Percentiles rank a stretch among this genome's conserved stretches.
Conservation (phyloP, 2,329 filamentous ascomycete species). For the Neopestalotiopsis clavispora region DNA sequence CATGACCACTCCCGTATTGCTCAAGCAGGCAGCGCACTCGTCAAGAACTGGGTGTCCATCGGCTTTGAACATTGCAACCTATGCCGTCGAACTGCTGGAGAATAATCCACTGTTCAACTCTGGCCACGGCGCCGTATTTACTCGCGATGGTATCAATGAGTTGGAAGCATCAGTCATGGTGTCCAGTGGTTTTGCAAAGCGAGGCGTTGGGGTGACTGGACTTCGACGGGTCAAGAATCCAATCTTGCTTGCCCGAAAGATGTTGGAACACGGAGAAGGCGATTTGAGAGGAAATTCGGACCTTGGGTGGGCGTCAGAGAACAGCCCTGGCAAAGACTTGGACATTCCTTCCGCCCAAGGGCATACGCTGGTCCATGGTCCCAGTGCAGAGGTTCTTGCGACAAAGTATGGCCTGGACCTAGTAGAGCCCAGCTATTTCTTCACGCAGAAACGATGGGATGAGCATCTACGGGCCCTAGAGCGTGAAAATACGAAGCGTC, state of each 20-base stretch:
- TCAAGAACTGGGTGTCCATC: conserved; percentile 43
- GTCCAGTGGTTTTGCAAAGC: conserved; percentile 72
- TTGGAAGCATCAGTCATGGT: conserved; percentile 90
- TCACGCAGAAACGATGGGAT: conserved; percentile 78
- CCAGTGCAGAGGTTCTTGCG: conserved; percentile 72
- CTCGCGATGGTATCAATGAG: conserved; percentile 80
- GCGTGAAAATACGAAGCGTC: conserved; percentile 47
- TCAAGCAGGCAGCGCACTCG: conserved; percentile 6
- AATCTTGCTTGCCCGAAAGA: conserved; percentile 72
- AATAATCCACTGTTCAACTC: conserved; percentile 84
- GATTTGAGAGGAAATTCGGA: conserved; percentile 51
- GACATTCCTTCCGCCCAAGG: conserved; percentile 64
- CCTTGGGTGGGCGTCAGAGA: conserved; percentile 23
- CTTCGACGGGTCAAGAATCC: conserved; percentile 79
- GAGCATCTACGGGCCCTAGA: conserved; percentile 69
- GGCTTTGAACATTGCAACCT: conserved; percentile 75
- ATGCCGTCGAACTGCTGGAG: conserved; percentile 78
- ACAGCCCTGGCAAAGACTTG: conserved; percentile 24
- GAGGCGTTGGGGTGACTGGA: conserved; percentile 78
- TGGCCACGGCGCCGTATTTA: conserved; percentile 85
- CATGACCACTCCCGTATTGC: conserved; percentile 44
- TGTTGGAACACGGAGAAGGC: conserved; percentile 70
- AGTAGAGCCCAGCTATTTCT: conserved; percentile 76
- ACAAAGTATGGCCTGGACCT: conserved; percentile 70
- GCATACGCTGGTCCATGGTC: conserved; percentile 73